These are phyloP conservation scores for Pseudogymnoascus sp. DNA, from an alignment of 2,329 filamentous ascomycete species.

Conservation along the genomic window DNA sequence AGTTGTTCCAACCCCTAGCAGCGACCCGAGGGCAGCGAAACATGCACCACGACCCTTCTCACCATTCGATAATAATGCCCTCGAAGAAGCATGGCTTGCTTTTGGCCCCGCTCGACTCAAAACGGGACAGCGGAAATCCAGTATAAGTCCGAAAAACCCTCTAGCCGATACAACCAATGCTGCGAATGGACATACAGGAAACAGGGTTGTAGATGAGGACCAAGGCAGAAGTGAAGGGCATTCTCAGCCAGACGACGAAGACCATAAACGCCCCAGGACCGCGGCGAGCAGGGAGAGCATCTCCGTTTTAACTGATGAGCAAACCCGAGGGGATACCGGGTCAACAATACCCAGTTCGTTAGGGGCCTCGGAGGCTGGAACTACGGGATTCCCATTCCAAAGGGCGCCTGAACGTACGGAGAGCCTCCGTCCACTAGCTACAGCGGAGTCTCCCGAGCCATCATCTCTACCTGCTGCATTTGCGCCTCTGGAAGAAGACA, in stretches of 20 bases:
- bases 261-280: not conserved
- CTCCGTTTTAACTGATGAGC: not conserved
- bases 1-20: constrained; percentile 43
- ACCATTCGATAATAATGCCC: constrained; percentile 64
- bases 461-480: not conserved
- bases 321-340: not conserved
- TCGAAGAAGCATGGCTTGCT: constrained; percentile 69
- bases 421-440: constrained; percentile 9
- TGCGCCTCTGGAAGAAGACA: not conserved
- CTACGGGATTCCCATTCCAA: constrained; percentile 41
- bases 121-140: not conserved
- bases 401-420: constrained; percentile 29
- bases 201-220: not conserved
- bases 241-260: not conserved
- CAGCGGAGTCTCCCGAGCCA: not conserved
- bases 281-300: constrained; percentile 3
- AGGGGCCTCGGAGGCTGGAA: constrained; percentile 24
- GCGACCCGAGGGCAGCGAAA: constrained; percentile 45
- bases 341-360: not conserved
- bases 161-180: not conserved
- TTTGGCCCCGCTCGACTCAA: constrained; percentile 37
- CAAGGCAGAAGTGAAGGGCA: not conserved
- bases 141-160: not conserved
- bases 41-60: constrained; percentile 70
- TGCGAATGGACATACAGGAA: not conserved